These are phyloP conservation scores for Russula vinacea DNA, from an alignment of 768 basidiomycete species.

Conservation along the genomic window DNA sequence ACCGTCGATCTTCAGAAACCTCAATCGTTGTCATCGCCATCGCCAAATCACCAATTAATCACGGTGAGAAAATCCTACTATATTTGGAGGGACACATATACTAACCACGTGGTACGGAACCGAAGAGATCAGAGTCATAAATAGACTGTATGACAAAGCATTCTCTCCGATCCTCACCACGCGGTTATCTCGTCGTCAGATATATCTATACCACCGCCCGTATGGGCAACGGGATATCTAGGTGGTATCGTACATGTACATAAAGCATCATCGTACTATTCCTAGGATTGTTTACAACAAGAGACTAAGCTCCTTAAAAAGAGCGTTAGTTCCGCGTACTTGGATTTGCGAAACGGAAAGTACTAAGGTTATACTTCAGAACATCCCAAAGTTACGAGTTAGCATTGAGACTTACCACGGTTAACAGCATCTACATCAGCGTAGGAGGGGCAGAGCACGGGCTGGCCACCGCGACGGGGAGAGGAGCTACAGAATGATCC, in stretches of 20 bases:
- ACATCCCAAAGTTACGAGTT: background rate
- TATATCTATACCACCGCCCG: constrained; percentile 10
- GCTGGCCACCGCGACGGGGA: constrained; percentile 15
- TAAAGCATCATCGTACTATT: constrained; percentile 1
- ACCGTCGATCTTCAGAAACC: background rate
- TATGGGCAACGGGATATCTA: constrained; percentile 14
- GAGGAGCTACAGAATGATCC: constrained; percentile 5
- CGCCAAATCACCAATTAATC: too few relatives aligned
- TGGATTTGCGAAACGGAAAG: background rate
- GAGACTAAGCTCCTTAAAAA: background rate
- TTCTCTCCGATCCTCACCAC: background rate
- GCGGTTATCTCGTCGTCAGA: constrained; percentile 13
- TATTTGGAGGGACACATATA: background rate
- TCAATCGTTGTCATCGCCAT: too few relatives aligned
- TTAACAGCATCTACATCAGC: constrained; percentile 11
- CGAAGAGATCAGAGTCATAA: background rate
- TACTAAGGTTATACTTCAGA: background rate
- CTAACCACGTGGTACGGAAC: constrained; percentile 4
- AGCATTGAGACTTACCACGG: background rate
- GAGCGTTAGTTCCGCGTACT: constrained; percentile 1
- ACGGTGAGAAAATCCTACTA: constrained; percentile 15
- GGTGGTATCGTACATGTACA: constrained; percentile 20
- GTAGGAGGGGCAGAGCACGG: constrained; percentile 25
- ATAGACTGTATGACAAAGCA: background rate
- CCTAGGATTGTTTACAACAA: background rate